Conservation (phyloP, 352 stramenopile species). For the Thalassiosira mediterranea region DNA sequence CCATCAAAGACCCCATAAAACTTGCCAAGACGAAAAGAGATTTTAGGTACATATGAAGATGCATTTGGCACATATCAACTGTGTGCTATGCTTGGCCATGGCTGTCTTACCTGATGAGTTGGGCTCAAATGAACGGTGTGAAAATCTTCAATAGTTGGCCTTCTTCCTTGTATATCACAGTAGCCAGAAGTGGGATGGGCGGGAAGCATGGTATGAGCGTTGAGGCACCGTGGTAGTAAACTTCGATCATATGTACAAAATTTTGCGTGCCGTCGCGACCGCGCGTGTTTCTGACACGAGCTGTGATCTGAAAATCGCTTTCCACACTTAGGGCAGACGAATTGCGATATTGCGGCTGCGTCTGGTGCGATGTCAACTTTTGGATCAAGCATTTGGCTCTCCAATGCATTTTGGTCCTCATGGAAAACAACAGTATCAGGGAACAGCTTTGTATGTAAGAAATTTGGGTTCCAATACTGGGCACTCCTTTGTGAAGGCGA, state of each 20-base stretch:
- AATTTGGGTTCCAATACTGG: no score
- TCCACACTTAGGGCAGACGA: slow-evolving; percentile 71
- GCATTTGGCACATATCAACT: no score
- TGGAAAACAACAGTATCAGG: slow-evolving; percentile 28
- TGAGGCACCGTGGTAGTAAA: slow-evolving; percentile 67
- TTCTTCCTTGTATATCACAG: slow-evolving; percentile 90
- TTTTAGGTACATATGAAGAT: no score
- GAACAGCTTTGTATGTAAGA: slow-evolving; percentile 14
- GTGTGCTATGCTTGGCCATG: no score
- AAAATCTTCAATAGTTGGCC: slow-evolving; percentile 91
- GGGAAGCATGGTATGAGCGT: slow-evolving; percentile 81
- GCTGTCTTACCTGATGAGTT: no score
- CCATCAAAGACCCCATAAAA: slow-evolving; percentile 95
- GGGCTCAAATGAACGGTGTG: slow-evolving; percentile 72
- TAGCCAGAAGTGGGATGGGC: slow-evolving; percentile 82
- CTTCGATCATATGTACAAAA: slow-evolving; percentile 74
- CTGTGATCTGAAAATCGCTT: slow-evolving; percentile 72
- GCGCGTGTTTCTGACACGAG: slow-evolving; percentile 75
- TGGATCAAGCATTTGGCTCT: slow-evolving; percentile 69
- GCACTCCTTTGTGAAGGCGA: no score
- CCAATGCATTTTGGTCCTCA: slow-evolving; percentile 61
- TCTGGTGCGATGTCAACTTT: slow-evolving; percentile 58
- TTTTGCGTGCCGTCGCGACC: slow-evolving; percentile 65
- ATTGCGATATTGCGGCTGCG: slow-evolving; percentile 55
- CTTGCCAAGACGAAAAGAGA: no score